These are phyloP conservation scores for Daldinia bambusicola DNA, from an alignment of 495 filamentous ascomycete species.

Conservation along the genomic window DNA sequence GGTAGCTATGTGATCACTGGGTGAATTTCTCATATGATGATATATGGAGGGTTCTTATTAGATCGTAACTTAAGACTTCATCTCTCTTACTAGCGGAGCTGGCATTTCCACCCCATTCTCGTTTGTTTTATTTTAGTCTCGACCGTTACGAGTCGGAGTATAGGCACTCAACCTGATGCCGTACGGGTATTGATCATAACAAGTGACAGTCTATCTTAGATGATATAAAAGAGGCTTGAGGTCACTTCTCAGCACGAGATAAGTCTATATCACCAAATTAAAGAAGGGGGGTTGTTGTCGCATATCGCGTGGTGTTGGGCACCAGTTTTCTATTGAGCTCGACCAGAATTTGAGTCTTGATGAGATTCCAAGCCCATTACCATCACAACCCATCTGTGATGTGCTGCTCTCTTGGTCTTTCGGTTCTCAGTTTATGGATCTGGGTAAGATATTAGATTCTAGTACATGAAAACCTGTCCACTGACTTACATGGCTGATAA, in stretches of 20 bases:
- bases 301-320: neutral
- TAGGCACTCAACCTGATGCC: no score
- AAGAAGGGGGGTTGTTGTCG: neutral
- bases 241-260: neutral
- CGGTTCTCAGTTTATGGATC: neutral
- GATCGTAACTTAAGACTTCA: neutral
- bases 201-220: neutral
- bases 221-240: neutral
- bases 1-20: neutral
- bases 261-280: neutral
- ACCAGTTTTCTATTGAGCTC: neutral
- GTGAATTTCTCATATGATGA: neutral
- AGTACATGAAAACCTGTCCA: neutral
- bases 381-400: neutral
- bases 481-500: neutral
- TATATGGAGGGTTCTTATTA: neutral
- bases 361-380: neutral
- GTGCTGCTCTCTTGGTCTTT: conserved; percentile 1
- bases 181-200: neutral
- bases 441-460: neutral
- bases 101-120: neutral
- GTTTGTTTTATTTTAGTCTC: neutral
- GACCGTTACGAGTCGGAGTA: neutral
- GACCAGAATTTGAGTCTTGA: neutral
- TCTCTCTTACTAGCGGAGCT: neutral